Conservation (phyloP, 2,329 filamentous ascomycete species). For the Chaetomiaceae sp. region DNA sequence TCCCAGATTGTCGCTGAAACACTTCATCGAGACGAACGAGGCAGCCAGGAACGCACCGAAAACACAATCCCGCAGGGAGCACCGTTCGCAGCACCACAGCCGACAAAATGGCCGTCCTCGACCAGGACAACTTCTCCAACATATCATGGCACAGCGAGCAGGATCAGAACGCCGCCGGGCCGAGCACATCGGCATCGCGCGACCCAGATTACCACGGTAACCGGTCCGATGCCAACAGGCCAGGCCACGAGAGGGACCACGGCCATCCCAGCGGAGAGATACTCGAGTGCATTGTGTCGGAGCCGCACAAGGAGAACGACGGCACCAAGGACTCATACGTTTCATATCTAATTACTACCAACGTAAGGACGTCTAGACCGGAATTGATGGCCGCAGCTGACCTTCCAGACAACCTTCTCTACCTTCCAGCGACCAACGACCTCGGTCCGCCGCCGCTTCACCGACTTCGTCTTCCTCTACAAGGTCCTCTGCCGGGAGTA, state of each 20-base stretch:
- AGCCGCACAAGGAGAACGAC: slow-evolving; percentile 90
- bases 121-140: slow-evolving; percentile 72
- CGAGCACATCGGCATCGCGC: slow-evolving; percentile 23
- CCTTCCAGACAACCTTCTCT: slow-evolving; percentile 77
- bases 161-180: slow-evolving; percentile 37
- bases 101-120: slow-evolving; percentile 42
- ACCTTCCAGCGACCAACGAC: slow-evolving; percentile 82
- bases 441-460: slow-evolving; percentile 83
- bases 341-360: slow-evolving; percentile 88
- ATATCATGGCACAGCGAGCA: slow-evolving; percentile 72
- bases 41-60: not conserved
- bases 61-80: not conserved
- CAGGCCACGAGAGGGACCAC: slow-evolving; percentile 51
- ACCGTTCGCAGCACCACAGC: slow-evolving; percentile 10
- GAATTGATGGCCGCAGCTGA: not conserved
- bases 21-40: not conserved
- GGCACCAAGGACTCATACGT: slow-evolving; percentile 96
- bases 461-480: slow-evolving; percentile 95
- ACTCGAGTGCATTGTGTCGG: slow-evolving; percentile 77
- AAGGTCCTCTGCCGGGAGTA: slow-evolving; percentile 85
- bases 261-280: slow-evolving; percentile 63
- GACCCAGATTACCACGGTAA: slow-evolving; percentile 35
- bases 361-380: slow-evolving; percentile 49
- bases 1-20: not conserved
- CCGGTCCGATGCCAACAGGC: slow-evolving; percentile 38